Evolutionary conservation across 1,284 basidiomycete species (phyloP).

Genomic region (Heterobasidion irregulare): DNA sequence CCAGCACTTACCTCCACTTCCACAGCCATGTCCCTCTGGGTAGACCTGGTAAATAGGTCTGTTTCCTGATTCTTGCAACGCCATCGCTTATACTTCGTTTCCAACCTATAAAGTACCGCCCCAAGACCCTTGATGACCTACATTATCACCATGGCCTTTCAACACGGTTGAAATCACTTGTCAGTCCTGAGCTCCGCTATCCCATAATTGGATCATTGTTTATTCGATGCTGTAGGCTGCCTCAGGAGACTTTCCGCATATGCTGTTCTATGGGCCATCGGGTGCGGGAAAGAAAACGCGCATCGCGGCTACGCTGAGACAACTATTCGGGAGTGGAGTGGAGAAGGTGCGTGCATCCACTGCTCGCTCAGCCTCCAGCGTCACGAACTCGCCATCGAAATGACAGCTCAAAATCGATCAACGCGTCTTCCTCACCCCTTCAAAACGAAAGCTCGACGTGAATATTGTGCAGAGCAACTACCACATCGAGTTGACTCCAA

Average conservation of each 20-base stretch:
- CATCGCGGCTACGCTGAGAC: conserved; percentile 82
- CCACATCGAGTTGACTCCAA: conserved; percentile 97
- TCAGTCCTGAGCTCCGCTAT: conserved; percentile 27
- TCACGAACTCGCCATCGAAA: not conserved
- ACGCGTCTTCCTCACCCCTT: conserved; percentile 91
- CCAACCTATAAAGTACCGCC: conserved; percentile 61
- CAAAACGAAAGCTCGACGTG: conserved; percentile 91
- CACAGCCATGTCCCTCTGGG: conserved; percentile 9
- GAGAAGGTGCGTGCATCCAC: conserved; percentile 63
- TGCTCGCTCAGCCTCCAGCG: not conserved
- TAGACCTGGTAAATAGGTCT: conserved; percentile 8
- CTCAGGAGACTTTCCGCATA: conserved; percentile 94
- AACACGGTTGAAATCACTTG: conserved; percentile 73
- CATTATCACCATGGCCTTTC: conserved; percentile 87
- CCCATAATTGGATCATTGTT: too few relatives aligned
- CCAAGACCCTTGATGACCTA: conserved; percentile 77
- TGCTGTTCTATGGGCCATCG: conserved; percentile 96
- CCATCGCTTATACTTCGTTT: not conserved
- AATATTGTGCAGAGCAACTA: conserved; percentile 97
- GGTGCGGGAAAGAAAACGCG: conserved; percentile 98
- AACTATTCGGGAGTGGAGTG: conserved; percentile 87
- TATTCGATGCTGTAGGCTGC: conserved; percentile 57
- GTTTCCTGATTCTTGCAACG: not conserved
- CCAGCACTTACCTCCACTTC: not conserved
- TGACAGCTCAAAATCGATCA: conserved; percentile 94